Conservation (phyloP, 345 rosid species). For the Heritiera littoralis region DNA sequence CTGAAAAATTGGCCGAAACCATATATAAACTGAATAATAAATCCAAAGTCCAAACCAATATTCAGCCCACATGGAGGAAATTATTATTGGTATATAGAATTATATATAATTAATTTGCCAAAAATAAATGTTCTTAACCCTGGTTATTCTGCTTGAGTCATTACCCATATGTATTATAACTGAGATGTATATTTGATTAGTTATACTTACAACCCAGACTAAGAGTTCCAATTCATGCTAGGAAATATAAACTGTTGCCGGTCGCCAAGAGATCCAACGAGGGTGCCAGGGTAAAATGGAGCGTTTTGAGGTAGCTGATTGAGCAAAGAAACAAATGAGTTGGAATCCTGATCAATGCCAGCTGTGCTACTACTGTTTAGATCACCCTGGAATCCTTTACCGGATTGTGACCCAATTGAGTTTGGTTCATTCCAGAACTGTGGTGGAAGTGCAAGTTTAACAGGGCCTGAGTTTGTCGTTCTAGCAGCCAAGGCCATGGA, state of each 20-base stretch:
- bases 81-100: no score
- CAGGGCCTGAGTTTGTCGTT: slow-evolving; percentile 19
- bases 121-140: background rate
- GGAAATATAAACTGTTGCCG: slow-evolving; percentile 65
- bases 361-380: slow-evolving; percentile 34
- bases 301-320: slow-evolving; percentile 58
- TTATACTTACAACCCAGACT: background rate
- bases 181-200: background rate
- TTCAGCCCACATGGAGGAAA: no score
- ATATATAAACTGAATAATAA: no score
- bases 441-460: slow-evolving; percentile 22
- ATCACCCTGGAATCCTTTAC: slow-evolving; percentile 59
- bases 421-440: slow-evolving; percentile 42
- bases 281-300: slow-evolving; percentile 43
- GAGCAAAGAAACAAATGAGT: slow-evolving; percentile 62
- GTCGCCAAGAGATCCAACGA: slow-evolving; percentile 47
- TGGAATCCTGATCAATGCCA: slow-evolving; percentile 32
- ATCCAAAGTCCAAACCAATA: no score
- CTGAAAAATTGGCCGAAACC: no score
- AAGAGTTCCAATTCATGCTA: slow-evolving; percentile 49
- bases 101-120: background rate
- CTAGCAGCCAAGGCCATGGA: slow-evolving; percentile 16
- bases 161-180: background rate
- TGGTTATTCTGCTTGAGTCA: background rate
- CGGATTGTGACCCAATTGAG: slow-evolving; percentile 35